Evolutionary conservation across 371 early-diverging fungal species (phyloP), one percentile per base, ranked within the genome.

Genomic region (Phascolomyces articulosus): DNA sequence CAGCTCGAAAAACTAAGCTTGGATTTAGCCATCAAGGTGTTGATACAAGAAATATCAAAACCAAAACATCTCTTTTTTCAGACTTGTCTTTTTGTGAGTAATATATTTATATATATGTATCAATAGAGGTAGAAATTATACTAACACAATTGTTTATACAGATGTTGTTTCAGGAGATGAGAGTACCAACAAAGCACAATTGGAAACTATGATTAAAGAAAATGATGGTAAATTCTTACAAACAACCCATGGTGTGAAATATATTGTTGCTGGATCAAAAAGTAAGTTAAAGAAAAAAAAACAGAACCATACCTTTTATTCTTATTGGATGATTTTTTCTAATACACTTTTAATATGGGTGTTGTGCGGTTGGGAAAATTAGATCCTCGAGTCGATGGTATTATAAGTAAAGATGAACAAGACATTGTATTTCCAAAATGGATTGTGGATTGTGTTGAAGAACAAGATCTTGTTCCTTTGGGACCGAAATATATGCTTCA

Each of bases 141-240:
- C 23, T 3, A 1, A 23, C 23, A 9, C 40, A 16, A 16, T 24
- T 18, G 38, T 51, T 16, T 62, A 21, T 66, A 15, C 16, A 81
- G 81, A 73, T 84, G 75, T 84, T 54, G 63, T 83, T 53, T 64
- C 80, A 21, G 84, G 82, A 1, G 80, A 79, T 44, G 63, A 68
- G 3, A 49, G 55, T 10, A 68, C 74, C 18, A 40, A 65, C 48
- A 91, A 91, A 60, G 61, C 70, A n/a, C 78, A 75, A 6, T 62
- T 92, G 40, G 91, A 91, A 65, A 64, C 67, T 1, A 28, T 83
- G 60, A 84, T 91, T 48, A 73, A 82, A 55, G 73, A 81, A 55
- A 81, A 88, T 59, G 93, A 92, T 7, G 94, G 91, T 2, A 75
- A 63, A 1, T 84, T 80, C 26, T 77, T 82, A 13, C 91, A 91